Evolutionary conservation across 2,329 filamentous ascomycete species (phyloP), one percentile per base, ranked within the genome.

Genomic region (Didymella sp.): DNA sequence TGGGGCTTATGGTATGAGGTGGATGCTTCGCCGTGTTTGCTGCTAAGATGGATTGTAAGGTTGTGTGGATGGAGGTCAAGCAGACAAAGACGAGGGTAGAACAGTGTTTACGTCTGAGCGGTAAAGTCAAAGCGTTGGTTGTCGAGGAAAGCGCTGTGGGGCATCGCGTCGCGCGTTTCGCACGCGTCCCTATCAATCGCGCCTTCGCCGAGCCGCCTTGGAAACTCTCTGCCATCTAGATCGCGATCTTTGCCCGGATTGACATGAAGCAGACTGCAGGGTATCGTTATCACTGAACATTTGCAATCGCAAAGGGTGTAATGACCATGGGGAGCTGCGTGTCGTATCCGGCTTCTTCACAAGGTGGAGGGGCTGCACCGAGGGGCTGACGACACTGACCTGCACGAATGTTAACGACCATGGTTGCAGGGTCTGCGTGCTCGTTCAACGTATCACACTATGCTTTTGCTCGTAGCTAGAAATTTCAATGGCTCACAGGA

Each of bases 121-220:
- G 38, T 49, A 24, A 17, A 49, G 45, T 51, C 54, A 47, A 49
- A 51, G 54, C 54, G 53, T 15, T 43, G 47, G 53, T 57, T 48
- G 54, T 56, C 42, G 30, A 57, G 54, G 37, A 35, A 46, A 30
- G 33, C 44, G 33, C 31, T 37, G 24, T 33, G 13, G n/a, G 37
- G 46, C 30, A 50, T 42, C 53, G 46, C 46, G 52, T 45, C 28
- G 42, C 53, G 53, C 54, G 47, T 56, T 30, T 47, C 24, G 51
- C 52, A 54, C 51, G 51, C 52, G 52, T 53, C 40, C 25, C 25
- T 8, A 27, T 27, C 25, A 8, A 27, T 27, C 25, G 25, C 7
- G 40, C 24, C 25, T 38, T 44, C 30, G 47, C 38, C 30, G 8
- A 21, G 33, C 33, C 6, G 33, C 37, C 11, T 19, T n/a, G 21